Base-by-base conservation (phyloP, 2,329 filamentous ascomycete genomes). In the Waltergamsia citrina region DNA sequence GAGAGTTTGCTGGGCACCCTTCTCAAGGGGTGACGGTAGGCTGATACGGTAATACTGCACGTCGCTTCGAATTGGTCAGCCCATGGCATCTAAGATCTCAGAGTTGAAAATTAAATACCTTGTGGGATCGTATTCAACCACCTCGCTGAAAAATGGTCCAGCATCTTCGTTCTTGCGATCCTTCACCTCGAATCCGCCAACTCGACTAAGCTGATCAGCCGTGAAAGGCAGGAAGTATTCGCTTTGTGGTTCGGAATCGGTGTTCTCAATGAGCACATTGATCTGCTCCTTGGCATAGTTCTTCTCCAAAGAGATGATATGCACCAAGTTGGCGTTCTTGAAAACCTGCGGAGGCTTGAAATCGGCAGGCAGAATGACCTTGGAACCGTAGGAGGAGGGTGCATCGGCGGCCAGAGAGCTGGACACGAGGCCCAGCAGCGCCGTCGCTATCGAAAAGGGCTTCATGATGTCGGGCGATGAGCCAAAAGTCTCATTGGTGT, bases 171-270 rank as follows among this genome's bases (percentile, higher is more conserved):
- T 74, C 60, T 94, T 94, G 69, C 88, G 92, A 58, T 96, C 86
- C 65, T 82, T 85, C 35, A 88, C 92, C 63, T 96, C 88, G 38
- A 98, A 64, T 25, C 82, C 86, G 43, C 90, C 92, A 41, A 96
- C 65, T 43, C 74, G 79, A 43, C 76, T 72, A 49, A 94, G 74
- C 58, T 85, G 69, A 42, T 80, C 73, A 38, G 79, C 67, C 37
- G 85, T 81, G 54, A 98, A 94, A 4, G 88, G 85, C 34, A 98
- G 51, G 59, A 81, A 96, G 71, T 98, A 98, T 59, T 94, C 82
- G 55, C 78, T 75, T 54, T 96, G 88, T 14, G 87, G 73, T 44
- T 80, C 66, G 41, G 73, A 70, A 51, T 81, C 85, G 45, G 84
- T 69, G 57, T 98, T 98, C 66, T 95, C 83, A 42, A 98, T 77